Percentiles rank a stretch among this genome's conserved stretches.
Conservation (phyloP, 1,284 basidiomycete genomes). For the Moesziomyces parantarcticus region DNA sequence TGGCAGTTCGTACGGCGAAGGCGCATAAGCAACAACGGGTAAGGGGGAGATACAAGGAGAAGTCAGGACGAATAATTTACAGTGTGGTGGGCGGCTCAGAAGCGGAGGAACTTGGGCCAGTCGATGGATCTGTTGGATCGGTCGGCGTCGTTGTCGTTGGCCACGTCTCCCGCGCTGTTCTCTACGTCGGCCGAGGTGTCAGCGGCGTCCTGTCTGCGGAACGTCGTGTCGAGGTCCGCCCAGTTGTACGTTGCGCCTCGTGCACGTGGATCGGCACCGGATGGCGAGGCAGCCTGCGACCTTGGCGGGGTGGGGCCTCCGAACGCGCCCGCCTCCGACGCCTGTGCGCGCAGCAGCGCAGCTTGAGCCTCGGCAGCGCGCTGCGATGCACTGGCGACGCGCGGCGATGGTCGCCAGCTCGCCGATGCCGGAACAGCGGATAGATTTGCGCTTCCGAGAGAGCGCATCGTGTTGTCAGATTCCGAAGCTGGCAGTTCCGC, state of each 20-base stretch:
- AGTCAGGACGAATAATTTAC: neutral
- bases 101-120: conserved; percentile 41
- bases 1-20: neutral
- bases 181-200: conserved; percentile 4
- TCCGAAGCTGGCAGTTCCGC: neutral
- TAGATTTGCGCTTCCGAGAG: conserved; percentile 4
- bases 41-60: no score
- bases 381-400: conserved; percentile 33
- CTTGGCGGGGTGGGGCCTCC: conserved; percentile 25
- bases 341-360: conserved; percentile 6
- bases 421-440: conserved; percentile 28
- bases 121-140: conserved; percentile 24
- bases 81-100: conserved; percentile 7
- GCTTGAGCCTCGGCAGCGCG: conserved; percentile 35
- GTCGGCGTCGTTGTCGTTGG: conserved; percentile 2
- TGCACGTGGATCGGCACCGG: neutral
- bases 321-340: neutral
- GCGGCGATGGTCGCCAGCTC: conserved; percentile 42
- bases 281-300: conserved; percentile 11
- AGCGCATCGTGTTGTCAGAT: neutral
- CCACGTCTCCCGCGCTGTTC: conserved; percentile 5
- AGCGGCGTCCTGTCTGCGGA: neutral
- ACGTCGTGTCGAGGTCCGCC: conserved; percentile 25
- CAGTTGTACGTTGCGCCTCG: conserved; percentile 22
- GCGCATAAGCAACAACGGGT: neutral